These are phyloP conservation scores for Tuber magnatum DNA, from an alignment of 495 filamentous ascomycete species.

Conservation along the genomic window DNA sequence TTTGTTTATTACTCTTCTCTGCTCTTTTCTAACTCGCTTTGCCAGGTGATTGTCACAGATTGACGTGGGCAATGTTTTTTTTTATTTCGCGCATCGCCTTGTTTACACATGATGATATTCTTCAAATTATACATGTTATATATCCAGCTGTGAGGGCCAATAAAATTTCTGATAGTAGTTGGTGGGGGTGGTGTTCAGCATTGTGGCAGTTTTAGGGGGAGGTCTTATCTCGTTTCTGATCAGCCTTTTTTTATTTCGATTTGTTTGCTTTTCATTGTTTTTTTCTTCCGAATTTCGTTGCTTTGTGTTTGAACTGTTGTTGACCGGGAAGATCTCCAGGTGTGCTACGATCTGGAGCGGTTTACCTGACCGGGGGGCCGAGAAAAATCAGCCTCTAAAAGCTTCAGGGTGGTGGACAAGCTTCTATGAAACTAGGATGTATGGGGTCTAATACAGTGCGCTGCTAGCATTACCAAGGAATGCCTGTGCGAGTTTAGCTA, in stretches of 20 bases:
- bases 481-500: no score
- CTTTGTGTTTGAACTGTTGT: background rate
- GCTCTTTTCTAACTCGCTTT: background rate
- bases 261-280: background rate
- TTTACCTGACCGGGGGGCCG: background rate
- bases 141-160: background rate
- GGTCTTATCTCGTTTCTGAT: no score
- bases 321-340: background rate
- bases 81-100: background rate
- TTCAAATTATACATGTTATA: background rate
- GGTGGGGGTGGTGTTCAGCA: background rate
- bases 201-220: background rate
- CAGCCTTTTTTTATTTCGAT: background rate
- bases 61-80: background rate
- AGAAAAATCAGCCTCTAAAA: no score
- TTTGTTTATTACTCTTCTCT: background rate
- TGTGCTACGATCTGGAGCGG: background rate
- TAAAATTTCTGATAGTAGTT: background rate
- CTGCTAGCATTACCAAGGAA: accelerated
- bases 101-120: background rate
- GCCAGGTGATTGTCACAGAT: background rate
- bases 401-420: no score
- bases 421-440: background rate
- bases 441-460: background rate
- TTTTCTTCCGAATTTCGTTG: no score